Percentiles rank a stretch among this genome's conserved stretches.
Evolutionary conservation across 169 alveolate genomes (phyloP).

Genomic region (Eimeria mitis): DNA sequence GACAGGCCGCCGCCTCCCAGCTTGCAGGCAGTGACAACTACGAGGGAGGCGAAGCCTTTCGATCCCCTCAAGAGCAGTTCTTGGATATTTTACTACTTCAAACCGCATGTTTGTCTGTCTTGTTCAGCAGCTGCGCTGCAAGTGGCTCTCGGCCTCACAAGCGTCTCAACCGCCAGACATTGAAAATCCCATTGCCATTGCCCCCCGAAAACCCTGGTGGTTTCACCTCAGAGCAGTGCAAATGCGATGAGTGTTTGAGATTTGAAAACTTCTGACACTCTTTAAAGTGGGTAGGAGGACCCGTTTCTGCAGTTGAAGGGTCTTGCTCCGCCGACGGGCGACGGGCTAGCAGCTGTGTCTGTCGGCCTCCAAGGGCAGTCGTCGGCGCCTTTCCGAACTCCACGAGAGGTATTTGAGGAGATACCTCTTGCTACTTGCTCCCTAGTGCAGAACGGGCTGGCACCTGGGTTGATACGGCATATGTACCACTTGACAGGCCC

Average conservation of each 20-base stretch:
- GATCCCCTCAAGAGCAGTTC: not conserved
- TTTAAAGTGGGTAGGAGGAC: not conserved
- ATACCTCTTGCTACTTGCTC: not conserved
- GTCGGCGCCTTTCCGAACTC: not conserved
- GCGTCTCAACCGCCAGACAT: conserved; percentile 34
- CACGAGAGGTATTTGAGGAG: not conserved
- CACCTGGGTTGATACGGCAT: not conserved
- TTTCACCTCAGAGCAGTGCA: not conserved
- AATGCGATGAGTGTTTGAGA: not conserved
- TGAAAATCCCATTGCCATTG: conserved; percentile 25
- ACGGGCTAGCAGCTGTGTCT: conserved; percentile 9
- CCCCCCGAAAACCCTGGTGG: conserved; percentile 15
- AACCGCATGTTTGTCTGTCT: conserved; percentile 1
- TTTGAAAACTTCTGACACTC: not conserved
- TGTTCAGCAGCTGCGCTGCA: not conserved
- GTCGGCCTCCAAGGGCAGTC: not conserved
- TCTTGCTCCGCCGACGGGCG: not conserved
- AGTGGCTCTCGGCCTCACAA: not conserved
- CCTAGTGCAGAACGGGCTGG: not conserved
- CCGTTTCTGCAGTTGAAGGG: not conserved
- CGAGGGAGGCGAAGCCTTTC: conserved; percentile 17
- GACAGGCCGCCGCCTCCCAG: conserved; percentile 76
- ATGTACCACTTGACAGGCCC: not conserved
- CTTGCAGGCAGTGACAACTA: conserved; percentile 32
- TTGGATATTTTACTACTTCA: not conserved